Conservation (phyloP, 2,329 filamentous ascomycete genomes). For the Aspergillus thermomutatus region DNA sequence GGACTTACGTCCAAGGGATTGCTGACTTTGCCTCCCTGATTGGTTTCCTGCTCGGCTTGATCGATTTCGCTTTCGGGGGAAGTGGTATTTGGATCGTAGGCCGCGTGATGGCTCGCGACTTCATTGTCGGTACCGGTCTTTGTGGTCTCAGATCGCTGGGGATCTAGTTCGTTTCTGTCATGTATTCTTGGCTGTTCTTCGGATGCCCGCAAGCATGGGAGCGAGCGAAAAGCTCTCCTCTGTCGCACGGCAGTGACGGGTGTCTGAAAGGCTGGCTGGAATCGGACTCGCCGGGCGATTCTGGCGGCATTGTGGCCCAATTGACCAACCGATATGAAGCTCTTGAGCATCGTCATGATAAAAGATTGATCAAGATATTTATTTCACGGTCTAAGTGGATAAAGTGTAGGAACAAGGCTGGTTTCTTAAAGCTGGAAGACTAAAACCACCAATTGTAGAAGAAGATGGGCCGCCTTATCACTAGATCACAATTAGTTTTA, state of each 20-base stretch:
- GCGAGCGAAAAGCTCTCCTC: background rate
- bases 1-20: slow-evolving; percentile 60
- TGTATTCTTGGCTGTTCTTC: slow-evolving; percentile 4
- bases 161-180: slow-evolving; percentile 62
- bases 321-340: slow-evolving; percentile 5
- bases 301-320: slow-evolving; percentile 4
- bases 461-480: background rate
- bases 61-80: slow-evolving; percentile 57
- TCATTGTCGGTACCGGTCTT: slow-evolving; percentile 64
- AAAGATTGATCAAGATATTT: background rate
- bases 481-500: background rate
- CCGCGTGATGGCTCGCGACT: slow-evolving; percentile 56
- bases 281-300: slow-evolving; percentile 4
- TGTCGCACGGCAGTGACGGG: background rate
- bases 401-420: background rate
- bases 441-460: background rate
- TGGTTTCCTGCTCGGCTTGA: slow-evolving; percentile 35
- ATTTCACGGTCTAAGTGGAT: background rate
- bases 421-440: background rate
- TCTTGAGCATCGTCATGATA: slow-evolving; percentile 5
- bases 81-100: slow-evolving; percentile 68
- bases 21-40: slow-evolving; percentile 37
- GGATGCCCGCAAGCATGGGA: background rate
- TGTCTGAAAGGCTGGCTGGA: slow-evolving; percentile 3
- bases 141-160: slow-evolving; percentile 63